A percentile compares a stretch with the other conserved stretches of the same genome.
phyloP scores from a whole-genome alignment of 2,329 filamentous ascomycete genomes.

The Talaromyces sp. region DNA sequence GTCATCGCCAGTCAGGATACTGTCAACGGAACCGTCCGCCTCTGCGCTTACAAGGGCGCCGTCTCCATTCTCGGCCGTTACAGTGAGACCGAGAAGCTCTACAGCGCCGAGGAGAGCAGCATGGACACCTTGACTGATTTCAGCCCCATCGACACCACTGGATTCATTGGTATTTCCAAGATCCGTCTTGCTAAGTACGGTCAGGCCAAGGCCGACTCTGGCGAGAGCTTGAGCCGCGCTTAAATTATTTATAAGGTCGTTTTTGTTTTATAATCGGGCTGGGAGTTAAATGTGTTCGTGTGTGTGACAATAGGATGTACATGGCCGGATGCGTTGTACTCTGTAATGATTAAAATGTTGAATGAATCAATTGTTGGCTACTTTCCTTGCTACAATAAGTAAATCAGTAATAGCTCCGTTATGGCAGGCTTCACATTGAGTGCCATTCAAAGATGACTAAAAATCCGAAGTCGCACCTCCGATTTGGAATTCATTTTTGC shows the following conservation, averaged over 20 bases:
- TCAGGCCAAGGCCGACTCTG: slow-evolving; percentile 36
- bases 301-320: slow-evolving; percentile 10
- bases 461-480: not conserved
- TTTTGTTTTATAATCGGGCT: not conserved
- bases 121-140: slow-evolving; percentile 73
- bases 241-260: not conserved
- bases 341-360: slow-evolving; percentile 16
- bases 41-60: slow-evolving; percentile 65
- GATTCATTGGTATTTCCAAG: slow-evolving; percentile 51
- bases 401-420: no score
- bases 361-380: not conserved
- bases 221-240: slow-evolving; percentile 26
- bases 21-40: slow-evolving; percentile 57
- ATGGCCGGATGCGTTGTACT: slow-evolving; percentile 11
- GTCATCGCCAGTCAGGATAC: slow-evolving; percentile 58
- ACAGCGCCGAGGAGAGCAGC: slow-evolving; percentile 61
- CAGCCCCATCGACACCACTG: slow-evolving; percentile 62
- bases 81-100: slow-evolving; percentile 68
- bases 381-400: not conserved
- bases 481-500: not conserved
- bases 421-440: not conserved
- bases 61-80: slow-evolving; percentile 51
- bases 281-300: slow-evolving; percentile 12
- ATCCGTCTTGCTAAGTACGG: slow-evolving; percentile 38
- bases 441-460: not conserved